Conservation (phyloP, 176 grass and related monocot species). For the Triticum dicoccoides region DNA sequence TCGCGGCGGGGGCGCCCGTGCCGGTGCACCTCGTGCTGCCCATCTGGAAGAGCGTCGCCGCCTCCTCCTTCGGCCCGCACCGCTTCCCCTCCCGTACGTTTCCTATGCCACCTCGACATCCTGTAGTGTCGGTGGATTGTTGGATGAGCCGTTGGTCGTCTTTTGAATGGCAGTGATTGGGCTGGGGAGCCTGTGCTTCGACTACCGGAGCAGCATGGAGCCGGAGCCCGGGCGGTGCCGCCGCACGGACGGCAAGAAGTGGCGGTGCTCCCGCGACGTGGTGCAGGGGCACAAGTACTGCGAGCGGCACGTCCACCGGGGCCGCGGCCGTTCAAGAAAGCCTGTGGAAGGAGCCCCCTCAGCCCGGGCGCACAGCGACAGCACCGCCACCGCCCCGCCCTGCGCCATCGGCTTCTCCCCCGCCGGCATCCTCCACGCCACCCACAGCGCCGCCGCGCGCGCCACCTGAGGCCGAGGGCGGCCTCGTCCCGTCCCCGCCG, state of each 20-base stretch:
- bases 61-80: constrained; percentile 75
- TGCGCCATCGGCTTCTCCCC: constrained; percentile 56
- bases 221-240: constrained; percentile 94
- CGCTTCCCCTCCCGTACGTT: constrained; percentile 76
- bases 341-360: constrained; percentile 73
- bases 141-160: not conserved
- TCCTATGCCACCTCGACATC: not conserved
- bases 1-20: constrained; percentile 81
- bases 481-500: not conserved
- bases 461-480: constrained; percentile 30
- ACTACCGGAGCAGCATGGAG: constrained; percentile 96
- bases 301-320: constrained; percentile 95
- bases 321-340: constrained; percentile 99
- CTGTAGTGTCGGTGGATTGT: not conserved
- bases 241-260: constrained; percentile 96
- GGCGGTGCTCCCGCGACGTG: constrained; percentile 95
- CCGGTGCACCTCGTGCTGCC: constrained; percentile 90
- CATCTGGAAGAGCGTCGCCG: constrained; percentile 96
- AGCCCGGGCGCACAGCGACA: not conserved
- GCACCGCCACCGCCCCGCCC: not conserved
- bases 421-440: constrained; percentile 47
- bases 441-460: constrained; percentile 41
- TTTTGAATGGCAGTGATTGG: constrained; percentile 61
- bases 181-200: constrained; percentile 83
- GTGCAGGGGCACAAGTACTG: constrained; percentile 96